Evolutionary conservation across 306 rosid species (phyloP), one percentile per base, ranked within the genome.

Genomic region (Arachis hypogaea): DNA sequence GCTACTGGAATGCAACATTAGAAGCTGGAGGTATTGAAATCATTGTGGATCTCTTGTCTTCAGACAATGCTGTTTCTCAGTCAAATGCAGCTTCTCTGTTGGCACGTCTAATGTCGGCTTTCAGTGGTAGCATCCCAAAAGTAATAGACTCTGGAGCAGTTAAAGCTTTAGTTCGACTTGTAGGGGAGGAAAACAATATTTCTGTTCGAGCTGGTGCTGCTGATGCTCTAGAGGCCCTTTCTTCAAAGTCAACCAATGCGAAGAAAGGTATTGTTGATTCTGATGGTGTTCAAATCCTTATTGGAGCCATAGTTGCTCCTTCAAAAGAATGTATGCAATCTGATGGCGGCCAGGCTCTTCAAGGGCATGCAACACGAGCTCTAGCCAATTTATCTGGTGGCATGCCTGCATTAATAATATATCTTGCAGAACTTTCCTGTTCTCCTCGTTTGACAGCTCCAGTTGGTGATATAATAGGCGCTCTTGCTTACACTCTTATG

Each of bases 161-260:
- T 77, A 82, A 81, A 81, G 97, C 91, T 62, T 85, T 94, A 82
- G 96, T 94, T 73, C 72, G 11, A 82, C 97, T 94, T 57, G 80
- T 94, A 65, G 88, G 93, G 75, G 86, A 57, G 78, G 80, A 94
- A 82, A 91, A 94, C 83, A 84, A 91, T 72, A 80, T 87, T 85
- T 86, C 97, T 82, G 97, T 94, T 6, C 88, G 96, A 61, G 96
- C 97, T 59, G 89, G 98, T 88, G 97, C 98, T 77, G 98, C 98
- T 42, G 95, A 94, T 81, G 98, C 97, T 77, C 78, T 94, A 59
- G 97, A 94, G 88, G 97, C 86, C 46, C 96, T 94, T 59, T 89
- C 97, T 75, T 89, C 93, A 51, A 86, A 85, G 82, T 91, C 96
- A 78, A 75, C 92, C 55, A 38, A 47, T 10, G 97, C 95, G 55